phyloP scores from a whole-genome alignment of 1,284 basidiomycete species.

The Tetrapyrgos nigripes region DNA sequence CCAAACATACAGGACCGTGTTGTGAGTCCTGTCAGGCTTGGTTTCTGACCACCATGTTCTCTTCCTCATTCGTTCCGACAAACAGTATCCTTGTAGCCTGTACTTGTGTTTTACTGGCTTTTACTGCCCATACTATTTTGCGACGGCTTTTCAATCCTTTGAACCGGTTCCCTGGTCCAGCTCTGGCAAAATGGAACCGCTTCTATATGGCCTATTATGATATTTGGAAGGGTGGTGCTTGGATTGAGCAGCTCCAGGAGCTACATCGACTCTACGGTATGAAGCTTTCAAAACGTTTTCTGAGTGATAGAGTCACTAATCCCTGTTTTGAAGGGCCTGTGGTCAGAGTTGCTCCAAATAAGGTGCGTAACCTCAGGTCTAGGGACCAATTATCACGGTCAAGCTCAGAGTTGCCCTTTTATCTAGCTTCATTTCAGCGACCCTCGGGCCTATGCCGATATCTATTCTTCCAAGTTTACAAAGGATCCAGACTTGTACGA shows the following conservation, averaged over 20 bases:
- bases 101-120: neutral
- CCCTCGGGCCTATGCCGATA: slow-evolving; percentile 29
- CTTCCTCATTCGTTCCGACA: too few relatives aligned
- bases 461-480: slow-evolving; percentile 30
- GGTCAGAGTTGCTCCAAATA: slow-evolving; percentile 21
- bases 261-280: slow-evolving; percentile 18
- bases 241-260: slow-evolving; percentile 13
- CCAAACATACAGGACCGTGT: too few relatives aligned
- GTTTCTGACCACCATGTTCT: too few relatives aligned
- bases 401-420: too few relatives aligned
- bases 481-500: slow-evolving; percentile 22
- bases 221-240: slow-evolving; percentile 11
- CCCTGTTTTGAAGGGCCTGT: slow-evolving; percentile 17
- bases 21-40: too few relatives aligned
- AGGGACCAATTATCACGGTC: too few relatives aligned
- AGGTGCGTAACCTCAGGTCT: slow-evolving; percentile 7
- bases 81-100: neutral
- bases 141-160: slow-evolving; percentile 1
- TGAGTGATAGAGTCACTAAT: neutral
- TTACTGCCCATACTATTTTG: neutral
- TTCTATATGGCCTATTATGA: slow-evolving; percentile 19
- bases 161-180: slow-evolving; percentile 17
- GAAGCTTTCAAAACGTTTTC: too few relatives aligned
- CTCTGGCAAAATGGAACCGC: slow-evolving; percentile 16
- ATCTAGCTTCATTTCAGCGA: slow-evolving; percentile 34